Base-by-base conservation (phyloP, 495 filamentous ascomycete genomes). In the Cercophora sp. region DNA sequence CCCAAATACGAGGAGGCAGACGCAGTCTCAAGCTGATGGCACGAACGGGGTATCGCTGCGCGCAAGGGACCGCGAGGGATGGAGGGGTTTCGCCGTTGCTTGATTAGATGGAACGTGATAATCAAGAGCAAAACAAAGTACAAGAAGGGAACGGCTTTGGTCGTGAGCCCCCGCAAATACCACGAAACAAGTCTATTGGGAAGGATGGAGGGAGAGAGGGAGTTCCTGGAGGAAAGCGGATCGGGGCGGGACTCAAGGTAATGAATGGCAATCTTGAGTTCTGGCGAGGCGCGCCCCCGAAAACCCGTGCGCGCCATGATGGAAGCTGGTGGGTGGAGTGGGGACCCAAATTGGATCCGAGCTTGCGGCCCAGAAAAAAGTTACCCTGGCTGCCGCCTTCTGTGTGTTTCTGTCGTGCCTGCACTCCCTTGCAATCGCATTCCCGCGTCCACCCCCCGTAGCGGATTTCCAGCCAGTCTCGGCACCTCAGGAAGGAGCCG, bases 61-160 rank as follows among this genome's bases (percentile, higher is more conserved):
- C n/a, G n/a, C n/a, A n/a, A n/a, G n/a, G n/a, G n/a, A n/a, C 51
- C 32, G 57, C 57, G 56, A 58, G 62, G 62, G 55, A 63, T 54
- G 44, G 49, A 51, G 52, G 34, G 20, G 39, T 29, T 40, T 54
- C 48, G 42, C 16, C 18, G 32, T 36, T 35, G 46, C 32, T 34
- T 20, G 51, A 51, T 55, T 40, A 41, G 46, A 9, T 55, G 53
- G 58, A 53, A 57, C 54, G 53, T 31, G 51, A 43, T 45, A 16
- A 25, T 41, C 19, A 26, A 34, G 22, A 19, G 23, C 39, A 63
- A 57, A 54, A 47, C 55, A 48, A 43, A 41, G 54, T 51, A 60
- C 55, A 61, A 62, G 54, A 57, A 60, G 58, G 37, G 55, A 57
- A 54, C 49, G 46, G 58, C 41, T n/a, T 49, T 48, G 51, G 44